phyloP scores from a whole-genome alignment of 176 grass and related monocot genomes.

The Rhynchospora pubera region DNA sequence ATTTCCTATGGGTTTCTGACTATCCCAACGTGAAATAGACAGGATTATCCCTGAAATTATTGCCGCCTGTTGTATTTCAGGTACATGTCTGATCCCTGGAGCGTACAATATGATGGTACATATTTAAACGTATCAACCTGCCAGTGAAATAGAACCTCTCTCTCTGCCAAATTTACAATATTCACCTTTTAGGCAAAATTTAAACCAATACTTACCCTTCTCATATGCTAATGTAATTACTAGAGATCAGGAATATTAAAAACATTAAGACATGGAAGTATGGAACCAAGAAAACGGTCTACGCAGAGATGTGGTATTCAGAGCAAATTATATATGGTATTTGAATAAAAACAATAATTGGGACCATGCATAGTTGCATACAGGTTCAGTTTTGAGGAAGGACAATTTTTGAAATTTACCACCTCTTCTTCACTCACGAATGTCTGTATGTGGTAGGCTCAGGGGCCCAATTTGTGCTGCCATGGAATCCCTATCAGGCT shows the following conservation, averaged over 20 bases:
- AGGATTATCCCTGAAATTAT: constrained; percentile 11
- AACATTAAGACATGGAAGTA: neutral
- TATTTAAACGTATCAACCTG: neutral
- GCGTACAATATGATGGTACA: neutral
- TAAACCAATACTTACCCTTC: neutral
- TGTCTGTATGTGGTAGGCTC: neutral
- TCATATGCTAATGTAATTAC: neutral
- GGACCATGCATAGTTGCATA: neutral
- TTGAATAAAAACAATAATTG: neutral
- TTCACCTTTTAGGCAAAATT: neutral
- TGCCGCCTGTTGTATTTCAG: neutral
- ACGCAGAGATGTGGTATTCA: neutral
- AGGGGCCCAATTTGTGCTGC: constrained; percentile 22
- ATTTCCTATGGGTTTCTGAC: neutral
- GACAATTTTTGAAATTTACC: neutral
- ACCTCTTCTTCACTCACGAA: neutral
- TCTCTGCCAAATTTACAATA: neutral
- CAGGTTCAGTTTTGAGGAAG: neutral
- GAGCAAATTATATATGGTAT: neutral
- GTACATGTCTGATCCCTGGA: neutral
- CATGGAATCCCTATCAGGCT: constrained; percentile 12
- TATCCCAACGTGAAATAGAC: neutral
- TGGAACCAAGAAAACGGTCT: neutral
- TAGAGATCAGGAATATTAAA: neutral
- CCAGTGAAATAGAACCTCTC: neutral